Percentiles rank a stretch among this genome's conserved stretches.
These are phyloP conservation scores for Penicillium olsonii DNA, from an alignment of 2,329 filamentous ascomycete genomes.

Conservation along the genomic window DNA sequence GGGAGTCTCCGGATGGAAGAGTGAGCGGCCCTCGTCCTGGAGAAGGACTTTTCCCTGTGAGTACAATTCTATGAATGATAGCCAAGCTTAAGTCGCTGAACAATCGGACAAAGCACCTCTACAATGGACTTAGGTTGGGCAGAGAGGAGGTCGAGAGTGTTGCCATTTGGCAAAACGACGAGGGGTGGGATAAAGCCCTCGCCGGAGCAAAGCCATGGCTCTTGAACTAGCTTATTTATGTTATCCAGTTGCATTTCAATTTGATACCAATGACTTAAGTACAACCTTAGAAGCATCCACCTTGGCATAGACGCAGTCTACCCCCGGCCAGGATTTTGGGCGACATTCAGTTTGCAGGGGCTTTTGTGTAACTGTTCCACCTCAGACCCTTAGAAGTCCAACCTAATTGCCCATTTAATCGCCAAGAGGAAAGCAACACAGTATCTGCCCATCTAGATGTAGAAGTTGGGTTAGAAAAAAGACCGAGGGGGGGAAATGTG, in stretches of 20 bases:
- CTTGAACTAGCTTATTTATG: conserved; percentile 26
- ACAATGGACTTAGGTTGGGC: conserved; percentile 41
- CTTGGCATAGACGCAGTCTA: too few relatives aligned
- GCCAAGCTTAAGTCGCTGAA: conserved; percentile 1
- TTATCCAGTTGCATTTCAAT: not conserved
- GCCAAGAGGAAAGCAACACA: conserved; percentile 38
- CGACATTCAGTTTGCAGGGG: not conserved
- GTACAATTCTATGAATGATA: conserved; percentile 8
- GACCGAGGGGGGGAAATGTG: not conserved
- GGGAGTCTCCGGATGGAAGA: conserved; percentile 41
- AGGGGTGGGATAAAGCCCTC: conserved; percentile 40
- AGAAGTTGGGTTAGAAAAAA: not conserved
- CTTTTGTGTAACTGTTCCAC: not conserved
- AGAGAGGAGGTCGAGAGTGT: conserved; percentile 41
- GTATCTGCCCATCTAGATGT: conserved; percentile 34
- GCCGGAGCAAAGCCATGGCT: conserved; percentile 38
- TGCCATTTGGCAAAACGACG: conserved; percentile 39
- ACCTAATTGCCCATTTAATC: conserved; percentile 26
- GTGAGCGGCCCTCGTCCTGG: conserved; percentile 38
- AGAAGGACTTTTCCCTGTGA: conserved; percentile 44
- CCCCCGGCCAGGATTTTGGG: not conserved
- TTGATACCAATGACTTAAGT: not conserved
- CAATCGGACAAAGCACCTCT: conserved; percentile 33
- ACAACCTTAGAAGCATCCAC: too few relatives aligned
- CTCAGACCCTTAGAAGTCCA: not conserved